Evolutionary conservation across 768 basidiomycete species (phyloP).

Genomic region (Heimioporus sp.): DNA sequence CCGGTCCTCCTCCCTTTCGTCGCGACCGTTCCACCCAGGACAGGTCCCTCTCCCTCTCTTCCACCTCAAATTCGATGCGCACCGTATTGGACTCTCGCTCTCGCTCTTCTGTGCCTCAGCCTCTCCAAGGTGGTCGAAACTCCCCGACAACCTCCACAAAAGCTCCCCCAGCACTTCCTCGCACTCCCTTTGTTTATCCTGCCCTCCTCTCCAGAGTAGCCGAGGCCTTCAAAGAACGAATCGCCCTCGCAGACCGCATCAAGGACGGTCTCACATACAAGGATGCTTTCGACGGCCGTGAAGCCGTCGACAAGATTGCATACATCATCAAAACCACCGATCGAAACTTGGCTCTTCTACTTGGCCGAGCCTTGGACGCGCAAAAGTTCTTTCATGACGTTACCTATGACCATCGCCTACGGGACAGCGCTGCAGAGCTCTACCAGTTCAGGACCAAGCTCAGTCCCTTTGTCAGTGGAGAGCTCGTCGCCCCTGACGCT

Average conservation of each 20-base stretch:
- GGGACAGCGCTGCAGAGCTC: conserved; percentile 85
- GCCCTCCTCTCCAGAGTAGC: conserved; percentile 93
- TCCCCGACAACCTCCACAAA: conserved; percentile 36
- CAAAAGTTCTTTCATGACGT: conserved; percentile 99
- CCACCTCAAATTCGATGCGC: conserved; percentile 50
- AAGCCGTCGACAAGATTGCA: conserved; percentile 95
- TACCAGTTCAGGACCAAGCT: conserved; percentile 91
- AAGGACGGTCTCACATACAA: conserved; percentile 97
- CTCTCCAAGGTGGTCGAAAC: conserved; percentile 39
- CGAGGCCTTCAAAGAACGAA: conserved; percentile 85
- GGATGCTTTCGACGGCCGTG: conserved; percentile 94
- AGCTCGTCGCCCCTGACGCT: conserved; percentile 40
- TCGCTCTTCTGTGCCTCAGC: conserved; percentile 31
- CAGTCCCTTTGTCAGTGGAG: conserved; percentile 83
- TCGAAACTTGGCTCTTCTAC: conserved; percentile 88
- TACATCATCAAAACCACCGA: conserved; percentile 99
- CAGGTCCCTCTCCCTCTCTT: conserved; percentile 76
- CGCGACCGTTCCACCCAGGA: conserved; percentile 64
- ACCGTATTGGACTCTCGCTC: conserved; percentile 41
- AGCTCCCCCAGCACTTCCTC: conserved; percentile 37
- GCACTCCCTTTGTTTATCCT: conserved; percentile 87
- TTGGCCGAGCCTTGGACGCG: conserved; percentile 94
- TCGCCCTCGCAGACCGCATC: conserved; percentile 71
- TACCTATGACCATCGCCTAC: conserved; percentile 93
- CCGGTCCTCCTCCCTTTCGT: conserved; percentile 46